phyloP scores from a whole-genome alignment of 148 eudicot genomes.

The Bassia scoparia region DNA sequence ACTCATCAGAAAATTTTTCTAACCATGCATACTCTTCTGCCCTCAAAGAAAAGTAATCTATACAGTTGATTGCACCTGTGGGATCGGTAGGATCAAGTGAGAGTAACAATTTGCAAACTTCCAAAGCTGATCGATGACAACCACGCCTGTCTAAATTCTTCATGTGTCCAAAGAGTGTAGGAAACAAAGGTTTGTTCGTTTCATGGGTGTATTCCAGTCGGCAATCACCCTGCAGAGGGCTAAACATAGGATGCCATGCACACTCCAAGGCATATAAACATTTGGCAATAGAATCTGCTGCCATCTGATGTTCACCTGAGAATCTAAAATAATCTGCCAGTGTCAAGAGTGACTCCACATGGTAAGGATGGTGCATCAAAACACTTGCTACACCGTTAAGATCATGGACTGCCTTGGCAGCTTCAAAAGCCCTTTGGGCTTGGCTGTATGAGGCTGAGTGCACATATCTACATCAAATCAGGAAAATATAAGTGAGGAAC shows the following conservation, averaged over 20 bases:
- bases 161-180: constrained; percentile 73
- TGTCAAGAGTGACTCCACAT: constrained; percentile 1
- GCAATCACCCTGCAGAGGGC: constrained; percentile 67
- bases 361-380: constrained; percentile 4
- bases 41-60: constrained; percentile 80
- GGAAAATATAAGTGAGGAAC: constrained; percentile 6
- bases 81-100: constrained; percentile 91
- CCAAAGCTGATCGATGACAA: constrained; percentile 91
- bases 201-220: constrained; percentile 66
- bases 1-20: constrained; percentile 72
- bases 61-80: constrained; percentile 71
- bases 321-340: constrained; percentile 46
- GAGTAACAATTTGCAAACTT: constrained; percentile 82
- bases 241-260: constrained; percentile 94
- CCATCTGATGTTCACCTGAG: constrained; percentile 83
- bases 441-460: constrained; percentile 68
- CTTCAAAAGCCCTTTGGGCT: constrained; percentile 75
- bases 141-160: constrained; percentile 91
- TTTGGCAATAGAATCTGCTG: constrained; percentile 48
- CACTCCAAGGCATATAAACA: constrained; percentile 68
- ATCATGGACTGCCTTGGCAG: constrained; percentile 78
- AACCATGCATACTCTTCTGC: constrained; percentile 89
- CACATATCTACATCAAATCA: constrained; percentile 55
- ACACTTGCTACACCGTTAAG: constrained; percentile 35
- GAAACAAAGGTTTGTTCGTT: constrained; percentile 63